Conservation (phyloP, 2,329 filamentous ascomycete species). For the Aspergillus unguis region DNA sequence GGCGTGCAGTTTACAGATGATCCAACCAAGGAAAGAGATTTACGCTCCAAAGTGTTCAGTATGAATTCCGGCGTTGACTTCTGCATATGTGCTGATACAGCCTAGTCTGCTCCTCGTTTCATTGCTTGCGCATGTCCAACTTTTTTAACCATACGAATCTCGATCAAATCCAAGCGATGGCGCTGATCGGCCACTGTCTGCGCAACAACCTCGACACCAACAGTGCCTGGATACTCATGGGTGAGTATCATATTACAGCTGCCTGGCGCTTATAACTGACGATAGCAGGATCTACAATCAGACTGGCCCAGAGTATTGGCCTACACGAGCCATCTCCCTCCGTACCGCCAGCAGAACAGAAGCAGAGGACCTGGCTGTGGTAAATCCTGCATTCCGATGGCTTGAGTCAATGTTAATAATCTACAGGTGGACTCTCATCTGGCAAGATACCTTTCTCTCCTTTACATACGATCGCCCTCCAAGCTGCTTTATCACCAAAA, state of each 20-base stretch:
- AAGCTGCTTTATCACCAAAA: conserved; percentile 13
- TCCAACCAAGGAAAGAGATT: conserved; percentile 21
- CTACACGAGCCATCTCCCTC: conserved; percentile 18
- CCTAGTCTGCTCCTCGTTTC: conserved; percentile 24
- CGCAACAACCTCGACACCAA: conserved; percentile 24
- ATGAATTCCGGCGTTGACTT: background rate
- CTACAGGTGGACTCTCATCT: conserved; percentile 20
- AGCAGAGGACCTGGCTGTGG: conserved; percentile 10
- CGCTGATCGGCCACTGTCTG: conserved; percentile 22
- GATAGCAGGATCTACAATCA: conserved; percentile 12
- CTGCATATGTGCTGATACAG: background rate
- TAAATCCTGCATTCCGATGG: background rate
- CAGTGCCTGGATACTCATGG: conserved; percentile 26
- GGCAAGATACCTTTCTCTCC: conserved; percentile 24
- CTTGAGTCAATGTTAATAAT: background rate
- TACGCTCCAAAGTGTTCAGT: conserved; percentile 24
- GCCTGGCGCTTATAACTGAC: too few relatives aligned
- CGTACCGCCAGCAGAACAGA: conserved; percentile 8
- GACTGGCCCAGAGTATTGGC: conserved; percentile 25
- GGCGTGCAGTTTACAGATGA: conserved; percentile 25
- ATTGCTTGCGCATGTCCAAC: conserved; percentile 24
- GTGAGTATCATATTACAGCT: conserved; percentile 7
- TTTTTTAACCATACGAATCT: conserved; percentile 24
- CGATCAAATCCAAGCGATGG: conserved; percentile 24
- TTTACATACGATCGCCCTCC: conserved; percentile 24